phyloP scores from a whole-genome alignment of 169 alveolate species.

The Plasmodium gaboni region DNA sequence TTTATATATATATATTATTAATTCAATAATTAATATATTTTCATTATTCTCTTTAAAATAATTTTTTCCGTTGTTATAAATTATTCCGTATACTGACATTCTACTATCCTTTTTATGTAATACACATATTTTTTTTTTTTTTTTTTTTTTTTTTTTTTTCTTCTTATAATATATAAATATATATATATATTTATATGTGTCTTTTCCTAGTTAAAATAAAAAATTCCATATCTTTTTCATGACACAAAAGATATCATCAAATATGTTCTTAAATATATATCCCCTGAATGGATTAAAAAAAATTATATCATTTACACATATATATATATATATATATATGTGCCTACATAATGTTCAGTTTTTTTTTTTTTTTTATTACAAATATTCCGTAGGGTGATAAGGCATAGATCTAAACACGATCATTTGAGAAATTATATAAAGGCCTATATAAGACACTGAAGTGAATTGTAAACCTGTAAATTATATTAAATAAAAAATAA shows the following conservation, averaged over 20 bases:
- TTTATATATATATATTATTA: no score
- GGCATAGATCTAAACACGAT: conserved; percentile 30
- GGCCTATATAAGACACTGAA: conserved; percentile 46
- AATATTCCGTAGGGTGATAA: conserved; percentile 68
- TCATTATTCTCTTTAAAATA: no score
- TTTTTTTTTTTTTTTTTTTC: no score
- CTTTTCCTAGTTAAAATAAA: conserved; percentile 5
- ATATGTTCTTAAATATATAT: conserved; percentile 54
- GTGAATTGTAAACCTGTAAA: conserved; percentile 26
- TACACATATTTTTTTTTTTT: no score
- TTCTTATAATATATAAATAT: no score
- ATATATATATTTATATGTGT: no score
- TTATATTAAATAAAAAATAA: background rate
- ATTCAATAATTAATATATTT: no score
- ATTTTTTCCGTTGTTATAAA: no score
- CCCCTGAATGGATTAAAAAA: conserved; percentile 22
- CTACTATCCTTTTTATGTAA: no score
- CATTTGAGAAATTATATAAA: conserved; percentile 22
- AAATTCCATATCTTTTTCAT: conserved; percentile 26
- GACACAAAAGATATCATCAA: conserved; percentile 36
- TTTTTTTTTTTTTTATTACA: conserved; percentile 9
- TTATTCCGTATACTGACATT: no score
- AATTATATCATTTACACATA: background rate
- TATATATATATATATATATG: background rate
- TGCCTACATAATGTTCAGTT: background rate